Conservation (phyloP, 805 yeast species). For the Sugiyamaella floridensis region DNA sequence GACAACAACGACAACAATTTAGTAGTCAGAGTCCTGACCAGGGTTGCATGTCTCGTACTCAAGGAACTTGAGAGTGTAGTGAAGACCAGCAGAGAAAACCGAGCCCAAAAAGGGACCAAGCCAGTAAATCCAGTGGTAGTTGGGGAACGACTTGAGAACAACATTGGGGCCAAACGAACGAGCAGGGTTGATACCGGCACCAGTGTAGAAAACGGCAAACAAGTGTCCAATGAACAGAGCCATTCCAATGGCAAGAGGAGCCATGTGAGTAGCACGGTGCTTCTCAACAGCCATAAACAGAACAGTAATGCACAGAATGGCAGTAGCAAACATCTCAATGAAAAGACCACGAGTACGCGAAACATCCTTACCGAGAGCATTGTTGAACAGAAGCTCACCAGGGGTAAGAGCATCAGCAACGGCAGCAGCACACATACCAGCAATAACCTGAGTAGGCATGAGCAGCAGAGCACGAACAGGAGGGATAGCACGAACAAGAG, state of each 20-base stretch:
- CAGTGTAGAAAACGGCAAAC: slow-evolving; percentile 74
- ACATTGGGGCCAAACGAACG: slow-evolving; percentile 80
- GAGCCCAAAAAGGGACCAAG: slow-evolving; percentile 79
- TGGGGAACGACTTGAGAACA: slow-evolving; percentile 66
- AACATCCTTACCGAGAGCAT: slow-evolving; percentile 63
- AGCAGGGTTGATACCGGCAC: slow-evolving; percentile 91
- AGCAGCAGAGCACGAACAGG: slow-evolving; percentile 63
- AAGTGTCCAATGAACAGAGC: slow-evolving; percentile 77
- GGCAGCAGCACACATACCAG: slow-evolving; percentile 90
- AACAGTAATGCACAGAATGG: slow-evolving; percentile 67
- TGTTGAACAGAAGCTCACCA: slow-evolving; percentile 64
- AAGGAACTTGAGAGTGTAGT: slow-evolving; percentile 58
- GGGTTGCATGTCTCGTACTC: slow-evolving; percentile 66
- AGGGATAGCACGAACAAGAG: slow-evolving; percentile 65
- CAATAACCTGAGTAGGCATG: slow-evolving; percentile 64
- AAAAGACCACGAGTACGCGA: slow-evolving; percentile 71
- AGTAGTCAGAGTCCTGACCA: slow-evolving; percentile 54
- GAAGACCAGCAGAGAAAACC: slow-evolving; percentile 55
- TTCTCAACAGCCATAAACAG: slow-evolving; percentile 80
- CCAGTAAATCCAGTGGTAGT: slow-evolving; percentile 90
- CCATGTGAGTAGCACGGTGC: slow-evolving; percentile 65
- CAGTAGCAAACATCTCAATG: slow-evolving; percentile 75
- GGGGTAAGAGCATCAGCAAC: slow-evolving; percentile 83
- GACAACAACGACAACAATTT: slow-evolving; percentile 2
- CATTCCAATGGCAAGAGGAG: slow-evolving; percentile 78